Evolutionary conservation across 2,329 filamentous ascomycete genomes (phyloP).

Genomic region (Plectosphaerella plurivora): DNA sequence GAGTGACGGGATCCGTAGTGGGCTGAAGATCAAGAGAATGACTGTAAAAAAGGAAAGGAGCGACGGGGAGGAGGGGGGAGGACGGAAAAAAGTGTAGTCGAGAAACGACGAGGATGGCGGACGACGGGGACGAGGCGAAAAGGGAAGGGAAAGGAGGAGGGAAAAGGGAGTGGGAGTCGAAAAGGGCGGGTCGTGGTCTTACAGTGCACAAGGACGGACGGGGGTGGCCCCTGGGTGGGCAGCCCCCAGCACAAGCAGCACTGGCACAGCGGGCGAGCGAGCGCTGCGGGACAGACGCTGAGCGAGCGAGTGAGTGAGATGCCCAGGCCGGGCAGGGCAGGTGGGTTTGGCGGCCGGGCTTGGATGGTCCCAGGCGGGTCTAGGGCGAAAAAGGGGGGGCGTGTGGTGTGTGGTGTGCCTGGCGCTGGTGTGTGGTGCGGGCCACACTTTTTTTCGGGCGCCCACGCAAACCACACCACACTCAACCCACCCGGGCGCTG

Average conservation of each 20-base stretch:
- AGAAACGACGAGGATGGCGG: constrained; percentile 27
- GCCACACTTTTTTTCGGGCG: background rate
- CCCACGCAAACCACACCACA: background rate
- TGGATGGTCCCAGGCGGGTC: background rate
- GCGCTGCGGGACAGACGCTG: background rate
- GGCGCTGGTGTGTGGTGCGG: background rate
- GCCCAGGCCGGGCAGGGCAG: too few relatives aligned
- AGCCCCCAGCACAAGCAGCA: background rate
- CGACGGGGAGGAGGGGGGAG: constrained; percentile 29
- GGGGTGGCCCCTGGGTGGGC: background rate
- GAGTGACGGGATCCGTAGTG: constrained; percentile 44
- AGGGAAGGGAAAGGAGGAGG: constrained; percentile 24
- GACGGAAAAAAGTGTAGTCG: constrained; percentile 28
- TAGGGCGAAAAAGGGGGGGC: too few relatives aligned
- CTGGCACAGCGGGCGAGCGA: background rate
- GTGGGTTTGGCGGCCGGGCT: background rate
- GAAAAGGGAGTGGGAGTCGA: constrained; percentile 20
- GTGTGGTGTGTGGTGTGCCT: background rate
- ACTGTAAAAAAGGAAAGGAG: constrained; percentile 38
- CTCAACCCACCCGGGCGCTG: background rate
- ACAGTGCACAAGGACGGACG: background rate
- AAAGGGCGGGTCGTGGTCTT: constrained; percentile 5
- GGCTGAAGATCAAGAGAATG: constrained; percentile 44
- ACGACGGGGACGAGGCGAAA: constrained; percentile 26
- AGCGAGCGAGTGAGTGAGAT: too few relatives aligned